Evolutionary conservation across 345 rosid genomes (phyloP), one percentile per base, ranked within the genome.

Genomic region (Eucalyptus coolabah): DNA sequence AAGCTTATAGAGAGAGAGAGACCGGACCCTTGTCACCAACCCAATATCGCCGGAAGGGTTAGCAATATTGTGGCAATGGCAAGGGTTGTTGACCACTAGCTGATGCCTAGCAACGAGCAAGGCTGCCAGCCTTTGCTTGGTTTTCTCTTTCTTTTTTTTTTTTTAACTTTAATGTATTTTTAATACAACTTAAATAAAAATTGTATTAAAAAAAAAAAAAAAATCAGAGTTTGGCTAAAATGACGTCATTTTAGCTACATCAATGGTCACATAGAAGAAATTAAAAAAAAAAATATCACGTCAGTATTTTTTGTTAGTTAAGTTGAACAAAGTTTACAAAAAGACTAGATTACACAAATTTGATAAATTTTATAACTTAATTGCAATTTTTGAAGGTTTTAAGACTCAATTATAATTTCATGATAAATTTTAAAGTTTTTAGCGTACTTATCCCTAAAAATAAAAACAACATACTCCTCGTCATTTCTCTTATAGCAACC

Each of bases 281-380:
- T 60, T 1, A 0, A 11, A 5, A 11, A 10, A 56, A 56, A 59
- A 60, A 12, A 26, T 12, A 3, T 24, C 3, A 24, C 1, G 2
- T 26, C 4, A 5, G 3, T 12, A 60, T 26, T 12, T 59, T 59
- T 60, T 60, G 7, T 60, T 60, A 26, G 16, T 26, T 28, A 60
- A 60, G 67, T 26, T 60, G 15, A 28, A 60, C 32, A 28, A 28
- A 60, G 16, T 12, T 60, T 11, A 60, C 7, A 2, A 59, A 59
- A 59, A 59, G 6, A 26, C 7, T 26, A 1, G 65, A 59, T 59
- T 59, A 28, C n/a, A 59, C n/a, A 11, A 59, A 59, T 26, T 26
- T 59, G 0, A 59, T 12, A 2, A 26, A 28, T 59, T 59, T 5
- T 59, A 59, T 26, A 12, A 26, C 15, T 59, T 59, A 26, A 59